Base-by-base conservation (phyloP, 2,329 filamentous ascomycete species). In the Sordariomycetes sp. region DNA sequence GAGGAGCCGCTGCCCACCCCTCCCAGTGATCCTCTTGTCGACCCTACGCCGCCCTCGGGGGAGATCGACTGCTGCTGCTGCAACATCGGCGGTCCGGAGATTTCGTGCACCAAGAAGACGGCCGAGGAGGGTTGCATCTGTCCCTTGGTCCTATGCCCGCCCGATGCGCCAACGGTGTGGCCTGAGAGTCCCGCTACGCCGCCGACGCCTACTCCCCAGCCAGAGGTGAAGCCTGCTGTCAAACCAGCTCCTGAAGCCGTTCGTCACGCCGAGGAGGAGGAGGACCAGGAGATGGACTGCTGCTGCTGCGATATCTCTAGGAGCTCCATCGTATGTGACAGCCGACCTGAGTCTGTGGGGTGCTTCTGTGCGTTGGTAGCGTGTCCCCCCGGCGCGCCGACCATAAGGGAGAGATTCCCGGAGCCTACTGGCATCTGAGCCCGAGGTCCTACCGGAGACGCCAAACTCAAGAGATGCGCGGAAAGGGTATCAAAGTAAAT, bases 51-150 rank as follows among this genome's bases (percentile, higher is more conserved):
- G 28, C 33, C 35, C 8, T 16, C 33, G 17, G 21, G 27, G 11
- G 15, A n/a, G 8, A 20, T n/a, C 11, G 21, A 33, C 11, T 58
- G 55, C 47, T 58, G 55, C 47, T 58, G 55, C 47, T 58, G 55
- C 42, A 46, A 57, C 32, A 39, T 49, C 11, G 38, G 39, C 7
- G 32, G 34, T 4, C 29, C 23, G 7, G 43, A 39, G 30, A 51
- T 54, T 19, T 38, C 43, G 32, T 58, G 55, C 42, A 37, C 36
- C 14, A 24, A 15, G 3, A 21, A 35, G 9, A 11, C 33, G 6
- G 39, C 42, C 30, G 10, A 36, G 9, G 27, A 37, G 15, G 44
- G 51, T 10, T 58, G 55, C 40, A 20, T 50, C 35, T 58, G 50
- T 40, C 29, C 43, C n/a, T 17, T 38, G 18, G 36, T 35, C 32